phyloP scores from a whole-genome alignment of 495 filamentous ascomycete genomes.

The Bombardia bombarda region DNA sequence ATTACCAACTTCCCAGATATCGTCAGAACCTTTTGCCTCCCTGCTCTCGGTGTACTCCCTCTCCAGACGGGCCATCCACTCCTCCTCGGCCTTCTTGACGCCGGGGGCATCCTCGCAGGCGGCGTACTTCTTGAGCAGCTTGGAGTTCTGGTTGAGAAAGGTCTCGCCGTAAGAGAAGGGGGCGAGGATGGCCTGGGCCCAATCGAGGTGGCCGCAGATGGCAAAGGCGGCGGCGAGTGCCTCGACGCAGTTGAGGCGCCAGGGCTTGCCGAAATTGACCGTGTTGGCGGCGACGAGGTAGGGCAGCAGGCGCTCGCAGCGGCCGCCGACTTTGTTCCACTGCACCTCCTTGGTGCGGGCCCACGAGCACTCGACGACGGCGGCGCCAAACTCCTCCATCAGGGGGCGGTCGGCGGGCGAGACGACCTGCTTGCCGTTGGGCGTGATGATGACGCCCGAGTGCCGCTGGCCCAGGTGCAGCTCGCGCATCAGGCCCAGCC shows the following conservation, averaged over 20 bases:
- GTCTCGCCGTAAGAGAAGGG: constrained; percentile 82
- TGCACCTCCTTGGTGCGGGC: constrained; percentile 85
- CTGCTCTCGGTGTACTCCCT: constrained; percentile 78
- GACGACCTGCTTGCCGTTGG: constrained; percentile 79
- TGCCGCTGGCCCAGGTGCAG: constrained; percentile 86
- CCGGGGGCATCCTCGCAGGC: constrained; percentile 75
- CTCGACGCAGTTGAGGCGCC: constrained; percentile 91
- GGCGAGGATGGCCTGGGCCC: constrained; percentile 74
- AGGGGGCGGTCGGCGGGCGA: constrained; percentile 74
- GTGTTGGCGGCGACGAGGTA: constrained; percentile 95
- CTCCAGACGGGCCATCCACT: constrained; percentile 85
- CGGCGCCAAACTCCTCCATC: constrained; percentile 81
- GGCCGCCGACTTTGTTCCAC: constrained; percentile 86
- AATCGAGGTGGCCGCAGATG: constrained; percentile 86
- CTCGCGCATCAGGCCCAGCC: constrained; percentile 86
- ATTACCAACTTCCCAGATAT: constrained; percentile 82
- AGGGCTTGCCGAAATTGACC: constrained; percentile 94
- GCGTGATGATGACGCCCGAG: constrained; percentile 83
- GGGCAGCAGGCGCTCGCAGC: constrained; percentile 84
- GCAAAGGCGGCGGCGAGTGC: constrained; percentile 85
- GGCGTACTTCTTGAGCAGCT: constrained; percentile 75
- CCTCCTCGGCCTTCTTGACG: constrained; percentile 77
- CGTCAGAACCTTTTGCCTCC: constrained; percentile 38
- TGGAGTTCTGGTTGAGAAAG: constrained; percentile 81
- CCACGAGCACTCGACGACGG: constrained; percentile 97